Evolutionary conservation across 192 early-diverging fungal species (phyloP).

Genomic region (Gigaspora rosea): DNA sequence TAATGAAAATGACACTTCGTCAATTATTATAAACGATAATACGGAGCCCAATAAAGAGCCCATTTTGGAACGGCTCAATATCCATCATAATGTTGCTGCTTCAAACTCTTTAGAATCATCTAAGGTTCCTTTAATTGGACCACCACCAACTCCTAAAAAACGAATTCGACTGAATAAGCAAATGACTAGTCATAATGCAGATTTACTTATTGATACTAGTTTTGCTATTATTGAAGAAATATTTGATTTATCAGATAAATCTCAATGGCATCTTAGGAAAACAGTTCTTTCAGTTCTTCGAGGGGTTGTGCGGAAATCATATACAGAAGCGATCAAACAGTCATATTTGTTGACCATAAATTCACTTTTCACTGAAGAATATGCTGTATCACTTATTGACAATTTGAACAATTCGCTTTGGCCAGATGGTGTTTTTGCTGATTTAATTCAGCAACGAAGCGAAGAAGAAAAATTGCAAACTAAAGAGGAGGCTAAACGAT

Average conservation of each 20-base stretch:
- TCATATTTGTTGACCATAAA: slow-evolving; percentile 12
- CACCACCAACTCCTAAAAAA: neutral
- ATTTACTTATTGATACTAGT: slow-evolving; percentile 14
- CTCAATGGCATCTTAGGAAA: slow-evolving; percentile 27
- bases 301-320: slow-evolving; percentile 20
- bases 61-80: no score
- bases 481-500: slow-evolving; percentile 19
- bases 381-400: neutral
- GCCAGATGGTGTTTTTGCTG: slow-evolving; percentile 11
- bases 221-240: slow-evolving; percentile 30
- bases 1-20: neutral
- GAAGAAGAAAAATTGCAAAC: slow-evolving; percentile 30
- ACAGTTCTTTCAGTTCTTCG: slow-evolving; percentile 25
- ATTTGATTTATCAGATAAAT: slow-evolving; percentile 33
- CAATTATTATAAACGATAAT: no score
- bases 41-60: no score
- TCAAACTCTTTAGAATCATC: no score
- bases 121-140: neutral
- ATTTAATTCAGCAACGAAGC: neutral
- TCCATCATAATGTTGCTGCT: no score
- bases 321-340: slow-evolving; percentile 11
- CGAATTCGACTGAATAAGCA: slow-evolving; percentile 9
- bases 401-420: slow-evolving; percentile 22
- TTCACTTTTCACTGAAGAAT: slow-evolving; percentile 12
- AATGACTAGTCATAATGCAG: slow-evolving; percentile 9